Percentiles rank a stretch among this genome's conserved stretches.
phyloP scores from a whole-genome alignment of 2,329 filamentous ascomycete genomes.

The Fusarium buharicum region DNA sequence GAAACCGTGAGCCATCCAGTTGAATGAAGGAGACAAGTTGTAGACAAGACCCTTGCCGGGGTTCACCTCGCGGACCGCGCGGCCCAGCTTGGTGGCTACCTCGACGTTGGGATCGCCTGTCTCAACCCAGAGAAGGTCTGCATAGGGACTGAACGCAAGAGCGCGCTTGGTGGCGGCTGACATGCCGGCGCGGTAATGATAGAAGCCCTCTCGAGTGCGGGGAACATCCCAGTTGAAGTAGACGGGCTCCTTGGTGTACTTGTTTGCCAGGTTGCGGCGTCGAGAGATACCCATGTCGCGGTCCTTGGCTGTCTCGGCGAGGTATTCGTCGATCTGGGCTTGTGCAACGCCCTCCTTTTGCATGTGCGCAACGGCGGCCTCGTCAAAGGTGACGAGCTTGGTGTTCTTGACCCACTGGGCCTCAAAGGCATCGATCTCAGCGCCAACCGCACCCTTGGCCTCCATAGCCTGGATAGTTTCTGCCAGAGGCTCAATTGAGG shows the following conservation, averaged over 20 bases:
- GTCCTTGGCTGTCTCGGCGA: constrained; percentile 68
- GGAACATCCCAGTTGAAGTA: constrained; percentile 93
- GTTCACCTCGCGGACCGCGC: constrained; percentile 74
- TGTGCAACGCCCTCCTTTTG: constrained; percentile 71
- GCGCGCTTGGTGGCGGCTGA: constrained; percentile 90
- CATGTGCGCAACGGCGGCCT: constrained; percentile 84
- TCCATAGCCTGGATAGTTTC: constrained; percentile 95
- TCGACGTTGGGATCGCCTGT: constrained; percentile 87
- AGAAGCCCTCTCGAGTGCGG: constrained; percentile 91
- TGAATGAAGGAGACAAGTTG: constrained; percentile 96
- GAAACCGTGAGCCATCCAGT: constrained; percentile 98
- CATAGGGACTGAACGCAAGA: constrained; percentile 89
- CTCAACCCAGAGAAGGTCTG: constrained; percentile 97
- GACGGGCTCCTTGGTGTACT: constrained; percentile 73
- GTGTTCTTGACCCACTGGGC: constrained; percentile 88
- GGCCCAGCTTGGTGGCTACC: constrained; percentile 79
- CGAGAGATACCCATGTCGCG: constrained; percentile 81
- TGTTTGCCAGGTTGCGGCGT: constrained; percentile 76
- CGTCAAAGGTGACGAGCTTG: constrained; percentile 89
- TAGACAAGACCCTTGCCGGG: constrained; percentile 93
- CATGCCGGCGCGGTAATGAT: constrained; percentile 89
- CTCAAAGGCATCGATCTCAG: constrained; percentile 88
- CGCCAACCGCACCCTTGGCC: constrained; percentile 75
- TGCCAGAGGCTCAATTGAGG: constrained; percentile 79
- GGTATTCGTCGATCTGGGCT: constrained; percentile 74